Percentiles rank a stretch among this genome's conserved stretches.
These are phyloP conservation scores for Penicillium mononematosum DNA, from an alignment of 495 filamentous ascomycete genomes.

Conservation along the genomic window DNA sequence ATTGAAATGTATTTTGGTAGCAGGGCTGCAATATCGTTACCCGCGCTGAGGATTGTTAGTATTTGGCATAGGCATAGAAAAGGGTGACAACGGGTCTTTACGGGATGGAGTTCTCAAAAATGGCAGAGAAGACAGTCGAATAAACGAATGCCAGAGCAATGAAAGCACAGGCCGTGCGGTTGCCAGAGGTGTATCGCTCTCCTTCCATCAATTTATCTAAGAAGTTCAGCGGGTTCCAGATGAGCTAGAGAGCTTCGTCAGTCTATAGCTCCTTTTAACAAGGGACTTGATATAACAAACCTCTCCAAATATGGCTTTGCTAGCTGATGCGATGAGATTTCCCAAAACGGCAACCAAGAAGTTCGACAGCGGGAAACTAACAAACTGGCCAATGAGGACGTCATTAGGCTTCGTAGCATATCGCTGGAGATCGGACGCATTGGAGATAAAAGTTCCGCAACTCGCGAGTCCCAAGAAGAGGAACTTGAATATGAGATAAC, in stretches of 20 bases:
- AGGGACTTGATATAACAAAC: constrained; percentile 1
- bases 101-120: constrained; percentile 36
- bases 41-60: constrained; percentile 20
- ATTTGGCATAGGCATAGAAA: background rate
- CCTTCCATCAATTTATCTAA: constrained; percentile 30
- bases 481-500: constrained; percentile 36
- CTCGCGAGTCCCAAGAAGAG: constrained; percentile 37
- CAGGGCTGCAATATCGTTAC: constrained; percentile 32
- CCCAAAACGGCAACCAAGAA: constrained; percentile 26
- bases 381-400: constrained; percentile 33
- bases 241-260: constrained; percentile 17
- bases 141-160: constrained; percentile 30
- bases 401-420: constrained; percentile 37
- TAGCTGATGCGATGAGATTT: constrained; percentile 25
- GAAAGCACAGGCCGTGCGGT: constrained; percentile 25
- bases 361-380: constrained; percentile 37
- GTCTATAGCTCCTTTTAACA: background rate
- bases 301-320: constrained; percentile 25
- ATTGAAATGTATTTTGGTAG: constrained; percentile 33
- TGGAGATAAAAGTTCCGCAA: constrained; percentile 48
- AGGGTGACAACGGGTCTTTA: background rate
- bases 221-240: constrained; percentile 28
- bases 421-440: constrained; percentile 45
- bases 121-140: constrained; percentile 28
- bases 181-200: constrained; percentile 27